Evolutionary conservation across 768 basidiomycete species (phyloP).

Genomic region (Tricholoma bakamatsutake): DNA sequence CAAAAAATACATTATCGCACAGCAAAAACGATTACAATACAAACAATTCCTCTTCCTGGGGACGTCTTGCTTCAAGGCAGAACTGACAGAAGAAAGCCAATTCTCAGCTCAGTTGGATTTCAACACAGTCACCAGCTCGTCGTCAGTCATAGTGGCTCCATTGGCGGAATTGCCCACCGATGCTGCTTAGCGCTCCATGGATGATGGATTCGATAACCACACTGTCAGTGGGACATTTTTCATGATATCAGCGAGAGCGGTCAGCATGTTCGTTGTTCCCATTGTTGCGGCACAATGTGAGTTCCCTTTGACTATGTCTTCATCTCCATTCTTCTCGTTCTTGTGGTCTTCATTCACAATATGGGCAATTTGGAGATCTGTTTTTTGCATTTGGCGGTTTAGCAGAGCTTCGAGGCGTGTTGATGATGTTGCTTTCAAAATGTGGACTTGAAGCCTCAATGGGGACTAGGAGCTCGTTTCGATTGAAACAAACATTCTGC

Average conservation of each 20-base stretch:
- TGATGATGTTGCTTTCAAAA: not conserved
- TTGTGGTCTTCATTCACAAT: not conserved
- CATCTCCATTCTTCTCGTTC: not conserved
- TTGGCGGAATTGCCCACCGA: not conserved
- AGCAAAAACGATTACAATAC: not conserved
- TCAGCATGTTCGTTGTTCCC: not conserved
- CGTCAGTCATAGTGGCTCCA: not conserved
- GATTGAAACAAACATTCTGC: not conserved
- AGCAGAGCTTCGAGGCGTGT: not conserved
- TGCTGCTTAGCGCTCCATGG: not conserved
- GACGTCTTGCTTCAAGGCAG: not conserved
- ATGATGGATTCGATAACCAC: not conserved
- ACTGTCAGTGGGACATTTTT: not conserved
- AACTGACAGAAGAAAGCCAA: not conserved
- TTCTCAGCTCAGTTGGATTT: not conserved
- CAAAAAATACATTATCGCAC: not conserved
- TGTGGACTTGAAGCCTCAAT: not conserved
- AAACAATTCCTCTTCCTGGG: not conserved
- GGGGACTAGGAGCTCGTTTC: not conserved
- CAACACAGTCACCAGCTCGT: not conserved
- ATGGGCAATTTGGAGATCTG: not conserved
- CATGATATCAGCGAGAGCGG: not conserved
- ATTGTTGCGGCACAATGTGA: not conserved
- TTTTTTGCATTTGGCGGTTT: not conserved
- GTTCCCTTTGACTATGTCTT: not conserved